Conservation (phyloP, 768 basidiomycete species). For the Cystoderma amianthinum region DNA sequence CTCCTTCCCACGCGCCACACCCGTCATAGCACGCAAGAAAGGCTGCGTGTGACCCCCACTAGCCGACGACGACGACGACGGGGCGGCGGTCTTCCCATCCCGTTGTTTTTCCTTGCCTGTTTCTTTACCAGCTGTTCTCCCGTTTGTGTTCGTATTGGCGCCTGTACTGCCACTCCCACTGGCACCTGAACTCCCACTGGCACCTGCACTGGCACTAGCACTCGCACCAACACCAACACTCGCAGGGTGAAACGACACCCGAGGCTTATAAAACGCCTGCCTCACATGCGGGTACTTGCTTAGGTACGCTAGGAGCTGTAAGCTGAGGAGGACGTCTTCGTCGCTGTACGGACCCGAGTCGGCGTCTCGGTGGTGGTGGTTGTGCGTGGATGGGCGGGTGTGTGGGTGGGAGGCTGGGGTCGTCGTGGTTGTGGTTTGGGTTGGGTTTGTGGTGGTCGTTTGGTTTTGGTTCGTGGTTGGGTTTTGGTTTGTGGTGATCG, state of each 20-base stretch:
- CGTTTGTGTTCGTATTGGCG: conserved; percentile 8
- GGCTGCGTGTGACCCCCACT: not conserved
- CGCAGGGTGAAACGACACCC: conserved; percentile 78
- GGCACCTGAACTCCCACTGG: conserved; percentile 8
- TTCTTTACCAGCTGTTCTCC: too few species aligned
- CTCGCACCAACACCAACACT: conserved; percentile 23
- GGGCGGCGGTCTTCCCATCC: too few species aligned
- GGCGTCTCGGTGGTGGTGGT: conserved; percentile 22
- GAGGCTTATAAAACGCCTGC: conserved; percentile 89
- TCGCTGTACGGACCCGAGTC: conserved; percentile 75
- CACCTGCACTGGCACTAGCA: not conserved
- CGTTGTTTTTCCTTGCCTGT: conserved; percentile 26
- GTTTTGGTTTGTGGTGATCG: too few species aligned
- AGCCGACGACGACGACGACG: not conserved
- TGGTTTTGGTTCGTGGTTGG: too few species aligned
- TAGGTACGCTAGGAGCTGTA: conserved; percentile 93
- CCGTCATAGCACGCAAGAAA: not conserved
- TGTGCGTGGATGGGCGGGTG: conserved; percentile 22
- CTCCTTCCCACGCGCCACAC: conserved; percentile 32
- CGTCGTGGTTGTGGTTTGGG: conserved; percentile 1
- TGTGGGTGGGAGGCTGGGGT: conserved; percentile 9
- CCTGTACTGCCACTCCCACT: conserved; percentile 1
- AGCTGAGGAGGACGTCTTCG: conserved; percentile 84
- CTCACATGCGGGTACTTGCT: conserved; percentile 98
- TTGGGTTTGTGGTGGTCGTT: too few species aligned